Conservation (phyloP, 768 basidiomycete species). For the Harrya chromipes region DNA sequence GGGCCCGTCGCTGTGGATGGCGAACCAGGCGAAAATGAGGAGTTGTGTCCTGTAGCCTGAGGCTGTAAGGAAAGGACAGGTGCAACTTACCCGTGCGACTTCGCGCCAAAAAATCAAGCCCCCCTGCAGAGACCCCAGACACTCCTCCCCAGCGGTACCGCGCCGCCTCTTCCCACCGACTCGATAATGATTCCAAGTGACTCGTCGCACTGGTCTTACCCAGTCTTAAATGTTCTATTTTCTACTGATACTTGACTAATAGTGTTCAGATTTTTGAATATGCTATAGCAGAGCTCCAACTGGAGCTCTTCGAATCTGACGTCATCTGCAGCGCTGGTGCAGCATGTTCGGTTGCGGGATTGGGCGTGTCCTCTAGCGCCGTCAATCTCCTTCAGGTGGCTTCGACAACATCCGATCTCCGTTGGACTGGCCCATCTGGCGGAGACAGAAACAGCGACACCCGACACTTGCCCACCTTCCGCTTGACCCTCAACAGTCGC, state of each 20-base stretch:
- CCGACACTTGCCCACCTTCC: too few relatives aligned
- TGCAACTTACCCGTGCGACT: constrained; percentile 33
- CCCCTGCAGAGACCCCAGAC: constrained; percentile 27
- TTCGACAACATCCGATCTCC: too few relatives aligned
- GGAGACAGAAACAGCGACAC: too few relatives aligned
- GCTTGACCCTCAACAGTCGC: too few relatives aligned
- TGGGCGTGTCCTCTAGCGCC: background rate
- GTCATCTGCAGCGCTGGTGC: constrained; percentile 1
- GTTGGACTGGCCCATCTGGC: too few relatives aligned
- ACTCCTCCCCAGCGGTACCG: constrained; percentile 21
- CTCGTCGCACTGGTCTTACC: too few relatives aligned
- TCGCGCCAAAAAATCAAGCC: constrained; percentile 29
- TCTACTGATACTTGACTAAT: too few relatives aligned
- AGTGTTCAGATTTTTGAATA: too few relatives aligned
- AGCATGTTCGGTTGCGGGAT: constrained; percentile 4
- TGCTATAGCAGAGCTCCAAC: too few relatives aligned
- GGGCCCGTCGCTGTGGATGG: constrained; percentile 37
- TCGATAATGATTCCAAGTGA: background rate
- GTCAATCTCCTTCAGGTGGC: too few relatives aligned
- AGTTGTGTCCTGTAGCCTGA: constrained; percentile 35
- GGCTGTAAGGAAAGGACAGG: constrained; percentile 38
- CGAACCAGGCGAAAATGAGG: constrained; percentile 29
- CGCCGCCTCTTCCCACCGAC: background rate
- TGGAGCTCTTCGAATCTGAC: background rate
- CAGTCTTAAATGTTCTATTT: too few relatives aligned